These are phyloP conservation scores for Metschnikowia hibisci DNA, from an alignment of 805 yeast genomes.

Conservation along the genomic window DNA sequence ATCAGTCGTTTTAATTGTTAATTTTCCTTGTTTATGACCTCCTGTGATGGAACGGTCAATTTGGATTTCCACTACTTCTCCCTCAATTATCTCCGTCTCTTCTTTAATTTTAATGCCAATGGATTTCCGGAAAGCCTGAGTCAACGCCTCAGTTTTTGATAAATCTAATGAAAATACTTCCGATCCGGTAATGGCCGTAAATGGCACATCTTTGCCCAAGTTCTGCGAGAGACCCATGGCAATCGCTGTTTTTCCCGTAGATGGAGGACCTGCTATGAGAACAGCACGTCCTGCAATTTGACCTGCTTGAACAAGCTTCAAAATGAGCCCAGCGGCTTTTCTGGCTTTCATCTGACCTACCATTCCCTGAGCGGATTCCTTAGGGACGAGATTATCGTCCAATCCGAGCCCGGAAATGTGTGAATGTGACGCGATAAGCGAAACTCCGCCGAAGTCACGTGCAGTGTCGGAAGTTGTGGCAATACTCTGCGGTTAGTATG, in stretches of 20 bases:
- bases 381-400: slow-evolving; percentile 84
- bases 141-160: slow-evolving; percentile 91
- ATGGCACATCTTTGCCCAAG: slow-evolving; percentile 79
- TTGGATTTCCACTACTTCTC: slow-evolving; percentile 97
- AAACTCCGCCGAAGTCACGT: slow-evolving; percentile 44
- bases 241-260: slow-evolving; percentile 97
- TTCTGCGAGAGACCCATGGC: slow-evolving; percentile 89
- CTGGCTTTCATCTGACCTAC: slow-evolving; percentile 96
- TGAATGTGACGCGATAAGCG: slow-evolving; percentile 94
- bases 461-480: slow-evolving; percentile 22
- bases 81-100: slow-evolving; percentile 96
- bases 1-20: slow-evolving; percentile 94
- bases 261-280: slow-evolving; percentile 95
- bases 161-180: slow-evolving; percentile 90
- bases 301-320: slow-evolving; percentile 91
- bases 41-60: slow-evolving; percentile 92
- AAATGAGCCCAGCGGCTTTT: slow-evolving; percentile 90
- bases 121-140: slow-evolving; percentile 93
- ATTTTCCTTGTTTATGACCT: slow-evolving; percentile 97
- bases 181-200: slow-evolving; percentile 91
- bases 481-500: slow-evolving; percentile 17
- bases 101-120: slow-evolving; percentile 95
- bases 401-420: slow-evolving; percentile 97
- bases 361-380: slow-evolving; percentile 83
- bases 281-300: slow-evolving; percentile 97